Base-by-base conservation (phyloP, 108 stramenopile species). In the Aurantiochytrium sp. region DNA sequence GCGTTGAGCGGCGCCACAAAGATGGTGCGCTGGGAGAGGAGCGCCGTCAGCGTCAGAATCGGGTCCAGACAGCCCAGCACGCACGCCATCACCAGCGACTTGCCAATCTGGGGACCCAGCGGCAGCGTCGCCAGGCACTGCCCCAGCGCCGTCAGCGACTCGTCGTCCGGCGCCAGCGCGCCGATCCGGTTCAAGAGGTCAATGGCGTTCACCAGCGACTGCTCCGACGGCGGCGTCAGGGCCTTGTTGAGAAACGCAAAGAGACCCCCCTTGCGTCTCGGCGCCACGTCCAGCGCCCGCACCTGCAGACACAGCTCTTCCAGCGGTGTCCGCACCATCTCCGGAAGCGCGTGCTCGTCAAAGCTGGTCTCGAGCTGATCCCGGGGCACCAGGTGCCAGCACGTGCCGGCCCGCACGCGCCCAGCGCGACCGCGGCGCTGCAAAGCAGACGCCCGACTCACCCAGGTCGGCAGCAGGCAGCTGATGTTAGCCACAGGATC, bases 361-460 rank as follows among this genome's bases (percentile, higher is more conserved):
- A 95, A 50, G 32, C 68, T 87, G 21, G 86, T 89, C 37, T 95
- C 93, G 68, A 93, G 89, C 1, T 93, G 94, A 36, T 93, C 92
- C 17, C 88, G 87, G 42, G 69, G 54, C 19, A 88, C 87, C 22
- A 97, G 68, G 68, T 96, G 95, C 92, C 93, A 97, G 19, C 93
- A 93, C 19, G 87, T 87, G 34, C 97, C 97, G 21, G 95, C 94
- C 31, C 94, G 91, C 68, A 97, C 97, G n/a, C 97, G 93, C 1
- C 97, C 97, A 12, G 97, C 97, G 52, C 97, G 94, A 30, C 97
- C 97, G 55, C 94, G 89, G 30, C 97, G 92, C 91, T 98, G 97
- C 59, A 92, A 93, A 4, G 95, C 94, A 4, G 94, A 94, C 86
- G 96, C 95, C 73, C 94, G 95, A 59, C 96, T 96, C 15, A 95